These are phyloP conservation scores for Camellia sinensis DNA, from an alignment of 148 eudicot species.

Conservation along the genomic window DNA sequence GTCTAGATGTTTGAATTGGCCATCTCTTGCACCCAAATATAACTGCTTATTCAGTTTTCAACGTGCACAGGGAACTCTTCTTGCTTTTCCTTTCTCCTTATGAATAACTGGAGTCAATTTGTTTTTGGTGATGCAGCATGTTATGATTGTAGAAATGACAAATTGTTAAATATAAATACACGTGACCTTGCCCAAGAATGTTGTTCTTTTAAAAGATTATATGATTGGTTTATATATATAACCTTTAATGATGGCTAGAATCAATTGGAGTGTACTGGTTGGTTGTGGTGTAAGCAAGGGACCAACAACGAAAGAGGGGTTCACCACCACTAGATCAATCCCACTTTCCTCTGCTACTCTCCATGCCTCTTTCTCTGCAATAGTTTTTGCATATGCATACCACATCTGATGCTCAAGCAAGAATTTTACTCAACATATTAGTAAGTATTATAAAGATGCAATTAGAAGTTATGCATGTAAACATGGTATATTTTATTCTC, in stretches of 20 bases:
- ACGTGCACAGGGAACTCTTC: not conserved
- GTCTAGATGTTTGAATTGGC: not conserved
- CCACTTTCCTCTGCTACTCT: slow-evolving; percentile 61
- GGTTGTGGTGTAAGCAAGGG: slow-evolving; percentile 85
- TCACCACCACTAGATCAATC: slow-evolving; percentile 80
- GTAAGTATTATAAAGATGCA: not conserved
- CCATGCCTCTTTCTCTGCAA: slow-evolving; percentile 89
- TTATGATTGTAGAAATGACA: not conserved
- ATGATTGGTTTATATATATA: not conserved
- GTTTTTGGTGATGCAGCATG: not conserved
- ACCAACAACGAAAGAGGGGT: slow-evolving; percentile 84
- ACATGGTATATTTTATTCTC: not conserved
- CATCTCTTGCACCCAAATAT: not conserved
- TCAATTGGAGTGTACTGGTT: slow-evolving; percentile 71
- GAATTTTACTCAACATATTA: not conserved
- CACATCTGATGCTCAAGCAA: slow-evolving; percentile 53
- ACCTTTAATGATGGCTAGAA: slow-evolving; percentile 70
- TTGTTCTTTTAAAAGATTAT: not conserved
- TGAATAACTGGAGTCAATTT: not conserved
- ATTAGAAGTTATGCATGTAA: not conserved
- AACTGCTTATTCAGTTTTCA: not conserved
- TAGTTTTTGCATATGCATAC: slow-evolving; percentile 92
- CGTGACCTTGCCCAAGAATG: not conserved
- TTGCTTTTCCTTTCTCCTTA: not conserved
- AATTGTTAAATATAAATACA: not conserved